Evolutionary conservation across 331 rosid species (phyloP).

Genomic region (Pyracantha coccinea): DNA sequence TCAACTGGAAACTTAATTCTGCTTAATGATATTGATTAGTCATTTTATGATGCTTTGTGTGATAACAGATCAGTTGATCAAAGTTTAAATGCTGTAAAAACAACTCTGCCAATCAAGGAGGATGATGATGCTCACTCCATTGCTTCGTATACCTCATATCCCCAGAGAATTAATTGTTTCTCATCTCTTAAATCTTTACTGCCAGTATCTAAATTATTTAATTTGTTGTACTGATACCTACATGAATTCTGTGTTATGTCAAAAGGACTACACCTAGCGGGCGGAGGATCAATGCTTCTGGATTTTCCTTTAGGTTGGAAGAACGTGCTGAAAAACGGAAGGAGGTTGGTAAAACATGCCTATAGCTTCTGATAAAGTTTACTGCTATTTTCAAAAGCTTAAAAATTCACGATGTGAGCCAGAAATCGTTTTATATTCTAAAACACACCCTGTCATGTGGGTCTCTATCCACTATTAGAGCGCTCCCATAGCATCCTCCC

Average conservation of each 20-base stretch:
- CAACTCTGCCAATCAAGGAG: constrained; percentile 35
- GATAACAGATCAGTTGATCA: constrained; percentile 51
- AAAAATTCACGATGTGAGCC: background rate
- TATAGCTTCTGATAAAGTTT: background rate
- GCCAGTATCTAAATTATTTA: background rate
- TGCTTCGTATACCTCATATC: constrained; percentile 61
- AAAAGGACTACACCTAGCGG: constrained; percentile 49
- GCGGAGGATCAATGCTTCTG: constrained; percentile 45
- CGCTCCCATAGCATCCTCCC: background rate
- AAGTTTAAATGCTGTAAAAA: constrained; percentile 32
- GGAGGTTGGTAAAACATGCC: constrained; percentile 49
- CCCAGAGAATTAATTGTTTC: background rate
- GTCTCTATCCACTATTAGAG: background rate
- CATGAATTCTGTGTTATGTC: constrained; percentile 12
- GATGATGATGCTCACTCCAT: constrained; percentile 72
- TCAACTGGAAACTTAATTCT: background rate
- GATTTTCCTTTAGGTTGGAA: constrained; percentile 77
- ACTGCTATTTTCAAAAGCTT: background rate
- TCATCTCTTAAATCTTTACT: background rate
- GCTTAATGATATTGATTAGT: constrained; percentile 1
- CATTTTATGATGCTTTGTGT: constrained; percentile 11
- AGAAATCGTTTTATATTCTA: background rate
- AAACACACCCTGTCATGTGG: background rate
- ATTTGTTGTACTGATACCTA: constrained; percentile 1
- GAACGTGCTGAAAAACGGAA: constrained; percentile 94